Percentiles rank a stretch among this genome's conserved stretches.
phyloP scores from a whole-genome alignment of 306 rosid genomes.

The Geum urbanum region DNA sequence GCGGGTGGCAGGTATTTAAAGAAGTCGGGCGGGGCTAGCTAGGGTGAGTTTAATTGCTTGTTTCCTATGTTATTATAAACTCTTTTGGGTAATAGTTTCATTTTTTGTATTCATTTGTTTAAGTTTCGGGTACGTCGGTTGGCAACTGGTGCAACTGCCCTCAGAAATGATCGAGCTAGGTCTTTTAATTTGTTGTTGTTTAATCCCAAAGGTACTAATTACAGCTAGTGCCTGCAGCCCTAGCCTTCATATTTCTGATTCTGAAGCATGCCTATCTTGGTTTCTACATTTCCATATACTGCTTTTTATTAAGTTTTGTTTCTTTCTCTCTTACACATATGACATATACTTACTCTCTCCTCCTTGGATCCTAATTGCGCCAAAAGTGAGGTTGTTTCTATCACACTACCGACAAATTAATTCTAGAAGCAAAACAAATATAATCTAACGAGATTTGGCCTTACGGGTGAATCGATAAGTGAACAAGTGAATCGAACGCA shows the following conservation, averaged over 20 bases:
- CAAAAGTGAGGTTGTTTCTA: not conserved
- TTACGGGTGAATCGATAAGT: no score
- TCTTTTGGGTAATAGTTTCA: not conserved
- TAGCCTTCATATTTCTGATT: not conserved
- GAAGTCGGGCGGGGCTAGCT: constrained; percentile 12
- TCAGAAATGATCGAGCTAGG: constrained; percentile 14
- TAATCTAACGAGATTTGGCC: no score
- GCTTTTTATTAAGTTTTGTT: not conserved
- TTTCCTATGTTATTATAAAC: constrained; percentile 15
- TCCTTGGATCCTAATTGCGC: not conserved
- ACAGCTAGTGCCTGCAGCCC: not conserved
- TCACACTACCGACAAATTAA: constrained; percentile 3
- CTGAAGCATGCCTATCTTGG: constrained; percentile 22
- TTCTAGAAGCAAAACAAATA: not conserved
- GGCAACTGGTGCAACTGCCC: constrained; percentile 36
- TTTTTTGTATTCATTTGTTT: not conserved
- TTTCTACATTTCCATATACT: constrained; percentile 8
- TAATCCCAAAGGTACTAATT: constrained; percentile 6
- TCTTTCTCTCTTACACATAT: no score
- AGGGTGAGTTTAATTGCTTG: not conserved
- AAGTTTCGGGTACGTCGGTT: constrained; percentile 29
- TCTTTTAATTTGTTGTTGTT: constrained; percentile 14
- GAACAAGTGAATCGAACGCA: no score
- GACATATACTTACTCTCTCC: not conserved
- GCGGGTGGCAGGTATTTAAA: constrained; percentile 38